Conservation (phyloP, 148 eudicot species). For the Rhododendron ferrugineum region DNA sequence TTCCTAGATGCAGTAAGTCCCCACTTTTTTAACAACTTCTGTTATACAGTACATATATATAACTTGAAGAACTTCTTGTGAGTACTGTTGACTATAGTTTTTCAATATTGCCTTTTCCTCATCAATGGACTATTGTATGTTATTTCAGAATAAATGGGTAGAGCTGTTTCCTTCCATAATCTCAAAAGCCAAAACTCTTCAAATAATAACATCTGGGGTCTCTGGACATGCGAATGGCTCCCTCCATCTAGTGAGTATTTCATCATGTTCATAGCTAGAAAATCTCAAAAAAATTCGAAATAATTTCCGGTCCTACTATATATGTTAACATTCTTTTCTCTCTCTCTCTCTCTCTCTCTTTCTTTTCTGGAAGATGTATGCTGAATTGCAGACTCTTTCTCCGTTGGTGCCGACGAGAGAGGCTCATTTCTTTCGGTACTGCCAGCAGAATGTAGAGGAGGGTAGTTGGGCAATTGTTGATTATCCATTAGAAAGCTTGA, state of each 20-base stretch:
- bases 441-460: slow-evolving; percentile 75
- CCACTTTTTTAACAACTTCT: neutral
- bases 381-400: slow-evolving; percentile 74
- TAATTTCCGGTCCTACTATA: neutral
- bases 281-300: neutral
- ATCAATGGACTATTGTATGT: neutral
- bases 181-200: slow-evolving; percentile 78
- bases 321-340: neutral
- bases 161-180: slow-evolving; percentile 85
- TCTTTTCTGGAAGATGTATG: slow-evolving; percentile 49
- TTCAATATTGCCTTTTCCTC: neutral
- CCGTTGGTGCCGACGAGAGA: slow-evolving; percentile 90
- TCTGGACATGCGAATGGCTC: slow-evolving; percentile 78
- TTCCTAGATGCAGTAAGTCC: slow-evolving; percentile 79
- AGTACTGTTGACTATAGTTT: neutral
- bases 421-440: slow-evolving; percentile 76
- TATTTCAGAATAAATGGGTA: slow-evolving; percentile 72
- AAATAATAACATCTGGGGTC: slow-evolving; percentile 53
- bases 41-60: no score
- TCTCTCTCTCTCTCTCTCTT: neutral
- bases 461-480: slow-evolving; percentile 92
- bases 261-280: neutral
- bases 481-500: slow-evolving; percentile 74
- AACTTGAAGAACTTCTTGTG: no score
- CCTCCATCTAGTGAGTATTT: slow-evolving; percentile 67